Percentiles rank a stretch among this genome's conserved stretches.
These are phyloP conservation scores for Moringa oleifera DNA, from an alignment of 345 rosid species.

Conservation along the genomic window DNA sequence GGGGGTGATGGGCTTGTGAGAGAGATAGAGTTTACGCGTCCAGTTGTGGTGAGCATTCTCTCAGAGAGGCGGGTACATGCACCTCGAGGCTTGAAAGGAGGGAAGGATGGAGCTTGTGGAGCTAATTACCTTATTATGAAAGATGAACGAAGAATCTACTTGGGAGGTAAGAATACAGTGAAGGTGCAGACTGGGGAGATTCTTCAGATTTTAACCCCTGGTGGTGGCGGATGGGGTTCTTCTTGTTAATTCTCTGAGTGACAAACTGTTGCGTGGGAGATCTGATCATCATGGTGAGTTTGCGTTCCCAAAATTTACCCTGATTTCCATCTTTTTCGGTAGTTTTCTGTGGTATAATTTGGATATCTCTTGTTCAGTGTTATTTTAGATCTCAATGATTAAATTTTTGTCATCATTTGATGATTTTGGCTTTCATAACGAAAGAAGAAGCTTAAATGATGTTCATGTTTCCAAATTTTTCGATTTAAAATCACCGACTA, in stretches of 20 bases:
- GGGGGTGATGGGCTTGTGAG: slow-evolving; percentile 89
- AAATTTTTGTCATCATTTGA: no score
- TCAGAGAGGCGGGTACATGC: slow-evolving; percentile 97
- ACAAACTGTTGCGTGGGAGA: no score
- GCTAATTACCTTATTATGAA: slow-evolving; percentile 61
- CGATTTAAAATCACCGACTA: no score
- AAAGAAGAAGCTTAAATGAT: no score
- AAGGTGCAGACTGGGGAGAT: slow-evolving; percentile 75
- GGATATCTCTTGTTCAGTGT: no score
- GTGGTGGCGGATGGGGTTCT: slow-evolving; percentile 87
- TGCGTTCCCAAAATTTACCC: no score
- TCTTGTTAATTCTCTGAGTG: not conserved
- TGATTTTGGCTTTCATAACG: no score
- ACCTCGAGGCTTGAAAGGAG: slow-evolving; percentile 82
- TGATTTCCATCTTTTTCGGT: no score
- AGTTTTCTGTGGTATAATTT: no score
- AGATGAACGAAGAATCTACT: slow-evolving; percentile 55
- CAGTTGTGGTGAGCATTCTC: slow-evolving; percentile 77
- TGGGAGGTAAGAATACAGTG: slow-evolving; percentile 88
- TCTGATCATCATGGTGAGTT: no score
- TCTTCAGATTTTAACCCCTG: slow-evolving; percentile 83
- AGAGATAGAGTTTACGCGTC: slow-evolving; percentile 82
- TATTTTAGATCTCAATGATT: no score
- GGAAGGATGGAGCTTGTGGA: slow-evolving; percentile 80
- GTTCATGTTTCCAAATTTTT: no score